Conservation (phyloP, 192 early-diverging fungal genomes). For the Umbelopsis ramanniana region DNA sequence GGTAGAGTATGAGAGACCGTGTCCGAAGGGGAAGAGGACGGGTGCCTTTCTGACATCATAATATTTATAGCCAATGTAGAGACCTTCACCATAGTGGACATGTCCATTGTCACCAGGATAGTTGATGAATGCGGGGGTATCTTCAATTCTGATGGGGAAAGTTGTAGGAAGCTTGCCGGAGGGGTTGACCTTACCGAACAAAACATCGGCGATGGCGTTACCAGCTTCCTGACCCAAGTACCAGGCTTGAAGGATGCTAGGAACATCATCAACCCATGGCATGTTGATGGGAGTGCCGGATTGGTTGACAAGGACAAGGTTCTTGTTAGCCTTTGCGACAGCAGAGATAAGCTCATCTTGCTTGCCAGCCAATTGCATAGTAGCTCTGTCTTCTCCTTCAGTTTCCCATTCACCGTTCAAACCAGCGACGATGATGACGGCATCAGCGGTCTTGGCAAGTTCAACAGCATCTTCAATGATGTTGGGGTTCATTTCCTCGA, state of each 20-base stretch:
- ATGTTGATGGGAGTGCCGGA: slow-evolving; percentile 26
- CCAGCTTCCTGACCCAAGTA: slow-evolving; percentile 60
- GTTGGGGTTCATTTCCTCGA: slow-evolving; percentile 53
- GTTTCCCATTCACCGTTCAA: slow-evolving; percentile 65
- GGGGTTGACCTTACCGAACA: slow-evolving; percentile 59
- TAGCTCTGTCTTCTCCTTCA: slow-evolving; percentile 25
- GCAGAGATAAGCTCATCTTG: slow-evolving; percentile 25
- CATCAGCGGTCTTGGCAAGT: slow-evolving; percentile 61
- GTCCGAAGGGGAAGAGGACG: slow-evolving; percentile 57
- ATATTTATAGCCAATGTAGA: slow-evolving; percentile 34
- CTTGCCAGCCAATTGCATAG: slow-evolving; percentile 9
- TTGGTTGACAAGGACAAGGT: slow-evolving; percentile 30
- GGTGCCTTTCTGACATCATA: slow-evolving; percentile 28
- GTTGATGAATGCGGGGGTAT: slow-evolving; percentile 36
- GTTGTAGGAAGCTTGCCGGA: slow-evolving; percentile 57
- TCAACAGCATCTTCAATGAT: slow-evolving; percentile 61
- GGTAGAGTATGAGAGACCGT: slow-evolving; percentile 53
- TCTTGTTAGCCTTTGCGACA: slow-evolving; percentile 24
- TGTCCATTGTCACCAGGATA: slow-evolving; percentile 30
- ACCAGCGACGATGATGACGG: slow-evolving; percentile 89
- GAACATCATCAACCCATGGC: slow-evolving; percentile 31
- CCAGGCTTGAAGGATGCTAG: slow-evolving; percentile 49
- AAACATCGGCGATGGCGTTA: slow-evolving; percentile 54
- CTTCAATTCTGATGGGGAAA: slow-evolving; percentile 49
- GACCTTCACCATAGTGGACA: slow-evolving; percentile 33